Conservation (phyloP, 139 green algal species). For the Picochlorum sp. region DNA sequence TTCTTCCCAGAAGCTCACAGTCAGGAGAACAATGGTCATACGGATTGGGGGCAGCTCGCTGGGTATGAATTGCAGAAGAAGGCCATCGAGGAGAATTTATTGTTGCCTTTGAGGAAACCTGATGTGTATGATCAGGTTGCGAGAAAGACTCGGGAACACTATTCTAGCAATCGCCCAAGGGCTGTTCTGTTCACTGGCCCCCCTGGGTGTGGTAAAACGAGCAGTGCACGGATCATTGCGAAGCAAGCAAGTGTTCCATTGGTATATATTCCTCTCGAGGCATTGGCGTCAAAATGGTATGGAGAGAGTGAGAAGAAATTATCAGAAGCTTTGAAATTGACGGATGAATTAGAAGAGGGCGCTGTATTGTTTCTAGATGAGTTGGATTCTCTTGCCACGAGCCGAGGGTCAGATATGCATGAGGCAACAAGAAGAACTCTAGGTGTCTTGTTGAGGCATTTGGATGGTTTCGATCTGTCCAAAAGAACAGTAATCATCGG, state of each 20-base stretch:
- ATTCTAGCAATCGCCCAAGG: constrained; percentile 51
- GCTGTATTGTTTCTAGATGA: constrained; percentile 84
- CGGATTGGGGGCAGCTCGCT: constrained; percentile 11
- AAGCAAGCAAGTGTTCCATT: constrained; percentile 62
- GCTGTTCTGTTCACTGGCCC: constrained; percentile 86
- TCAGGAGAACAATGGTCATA: neutral
- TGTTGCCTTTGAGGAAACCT: constrained; percentile 66
- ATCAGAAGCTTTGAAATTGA: constrained; percentile 38
- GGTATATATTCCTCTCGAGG: constrained; percentile 89
- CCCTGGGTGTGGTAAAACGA: constrained; percentile 83
- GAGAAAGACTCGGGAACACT: constrained; percentile 39
- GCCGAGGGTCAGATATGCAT: constrained; percentile 58
- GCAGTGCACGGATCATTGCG: constrained; percentile 62
- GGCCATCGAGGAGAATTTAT: constrained; percentile 78
- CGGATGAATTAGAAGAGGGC: constrained; percentile 29
- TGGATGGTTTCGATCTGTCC: constrained; percentile 63
- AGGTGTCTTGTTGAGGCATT: constrained; percentile 79
- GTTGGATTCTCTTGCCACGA: constrained; percentile 47
- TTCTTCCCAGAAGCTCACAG: neutral
- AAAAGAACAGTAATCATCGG: constrained; percentile 66
- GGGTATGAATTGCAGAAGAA: constrained; percentile 87
- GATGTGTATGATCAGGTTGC: constrained; percentile 70
- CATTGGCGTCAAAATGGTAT: constrained; percentile 73
- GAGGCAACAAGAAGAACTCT: constrained; percentile 79
- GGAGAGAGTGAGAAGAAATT: constrained; percentile 65